Percentiles rank a stretch among this genome's conserved stretches.
phyloP scores from a whole-genome alignment of 306 rosid species.

The Dryas alaskensis region DNA sequence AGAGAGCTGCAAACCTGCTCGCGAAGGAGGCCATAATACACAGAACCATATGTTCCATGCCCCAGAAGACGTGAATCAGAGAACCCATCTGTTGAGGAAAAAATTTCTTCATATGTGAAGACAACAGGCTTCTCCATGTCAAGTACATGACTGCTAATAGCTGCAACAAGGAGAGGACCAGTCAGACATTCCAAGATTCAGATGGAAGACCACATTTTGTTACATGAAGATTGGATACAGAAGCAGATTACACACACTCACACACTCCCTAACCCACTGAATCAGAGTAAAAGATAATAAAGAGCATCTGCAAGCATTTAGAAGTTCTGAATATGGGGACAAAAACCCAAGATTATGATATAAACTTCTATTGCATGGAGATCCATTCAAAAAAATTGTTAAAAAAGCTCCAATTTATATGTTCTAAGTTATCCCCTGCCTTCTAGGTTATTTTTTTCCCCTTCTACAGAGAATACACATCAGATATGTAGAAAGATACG shows the following conservation, averaged over 20 bases:
- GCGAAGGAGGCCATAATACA: slow-evolving; percentile 67
- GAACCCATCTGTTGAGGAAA: slow-evolving; percentile 71
- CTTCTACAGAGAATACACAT: background rate
- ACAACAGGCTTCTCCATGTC: slow-evolving; percentile 82
- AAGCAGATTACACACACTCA: background rate
- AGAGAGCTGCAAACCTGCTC: slow-evolving; percentile 66
- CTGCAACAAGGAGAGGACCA: slow-evolving; percentile 44
- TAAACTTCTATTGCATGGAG: background rate
- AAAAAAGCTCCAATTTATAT: background rate
- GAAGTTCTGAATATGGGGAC: background rate
- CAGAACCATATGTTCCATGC: slow-evolving; percentile 95
- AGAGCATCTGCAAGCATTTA: background rate
- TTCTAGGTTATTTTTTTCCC: background rate
- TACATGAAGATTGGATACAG: background rate
- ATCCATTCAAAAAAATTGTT: background rate
- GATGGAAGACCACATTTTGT: slow-evolving; percentile 3
- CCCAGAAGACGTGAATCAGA: slow-evolving; percentile 90
- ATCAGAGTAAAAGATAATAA: background rate
- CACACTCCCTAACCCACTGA: background rate
- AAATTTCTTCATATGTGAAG: slow-evolving; percentile 75
- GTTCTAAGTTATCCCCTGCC: background rate
- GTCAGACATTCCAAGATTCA: slow-evolving; percentile 16
- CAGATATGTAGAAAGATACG: slow-evolving; percentile 8
- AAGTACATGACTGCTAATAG: slow-evolving; percentile 58
- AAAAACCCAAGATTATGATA: background rate